Evolutionary conservation across 176 grass and related monocot species (phyloP), one percentile per base, ranked within the genome.

Genomic region (Neostapfia colusana): DNA sequence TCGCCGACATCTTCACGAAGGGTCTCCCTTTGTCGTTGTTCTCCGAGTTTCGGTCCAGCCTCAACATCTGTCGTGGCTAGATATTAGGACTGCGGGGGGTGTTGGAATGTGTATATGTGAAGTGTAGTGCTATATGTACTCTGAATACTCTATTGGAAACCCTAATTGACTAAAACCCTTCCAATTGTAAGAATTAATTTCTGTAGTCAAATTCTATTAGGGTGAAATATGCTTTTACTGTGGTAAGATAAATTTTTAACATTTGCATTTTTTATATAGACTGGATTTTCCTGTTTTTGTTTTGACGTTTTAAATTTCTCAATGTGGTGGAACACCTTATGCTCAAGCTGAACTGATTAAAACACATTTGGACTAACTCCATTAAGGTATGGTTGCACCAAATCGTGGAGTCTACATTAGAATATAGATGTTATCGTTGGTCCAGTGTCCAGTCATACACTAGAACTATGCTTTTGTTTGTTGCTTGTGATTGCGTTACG

Each of bases 321-420:
- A 26, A 35, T 46, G 16, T 15, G 8, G 38, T 31, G 2, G 36
- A 79, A 21, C 63, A 43, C 6, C 25, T 34, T 28, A 4, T 38
- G 12, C 31, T 14, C 12, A 9, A 48, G 39, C 49, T 66, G 63
- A 36, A 26, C 41, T 59, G 10, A 27, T 67, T 57, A n/a, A 48
- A 69, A 69, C 11, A 76, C 39, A 7, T 75, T 76, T 76, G 50
- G 13, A 58, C 21, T 10, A 76, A 28, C 41, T 50, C 41, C 25
- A 61, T 67, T 76, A 53, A 21, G 42, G 24, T 10, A 31, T n/a
- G 15, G 65, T 35, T 63, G 77, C 42, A 53, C 18, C 13, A 74
- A 60, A 67, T 50, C 40, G 41, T 68, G 51, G 40, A 51, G 49
- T 79, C 7, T 17, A 12, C 27, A 66, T 65, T 70, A 43, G 2